Evolutionary conservation across 129 eudicot genomes (phyloP), one percentile per base, ranked within the genome.

Genomic region (Artemisia tridentata): DNA sequence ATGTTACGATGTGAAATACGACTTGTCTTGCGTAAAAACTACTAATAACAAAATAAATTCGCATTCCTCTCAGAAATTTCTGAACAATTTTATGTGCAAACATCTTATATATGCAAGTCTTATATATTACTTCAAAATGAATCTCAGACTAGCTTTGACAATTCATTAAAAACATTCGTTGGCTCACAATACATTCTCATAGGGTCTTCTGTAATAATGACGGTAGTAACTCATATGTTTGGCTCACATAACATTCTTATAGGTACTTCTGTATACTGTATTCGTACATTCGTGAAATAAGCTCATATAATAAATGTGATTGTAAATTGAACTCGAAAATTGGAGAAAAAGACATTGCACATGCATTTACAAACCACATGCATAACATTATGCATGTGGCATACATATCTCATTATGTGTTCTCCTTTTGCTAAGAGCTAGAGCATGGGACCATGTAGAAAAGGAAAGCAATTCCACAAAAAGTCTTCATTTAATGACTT

Each of bases 371-470:
- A 73, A 63, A 64, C 43, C 71, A 73, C 64, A 63, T 73, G 63
- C 69, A 61, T 12, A 38, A 38, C 68, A 23, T 27, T 10, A 60
- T 47, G 77, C 77, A 72, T 73, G 77, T 73, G 71, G 77, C 77
- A 63, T 62, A 63, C 77, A 63, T 55, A 69, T 34, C 63, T 41
- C 74, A 54, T 54, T 49, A 53, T 63, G 7, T 72, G 69, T 73
- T 61, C 23, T 38, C 15, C 43, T 72, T 15, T 23, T 71, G 49
- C 20, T 54, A 54, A 6, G 45, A 6, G 9, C 29, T 14, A 34
- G 18, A 29, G 74, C 31, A 69, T 69, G 74, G 74, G 58, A 48
- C 23, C 48, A 19, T 23, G 19, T 21, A 67, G 58, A 48, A 66
- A 67, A 12, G 0, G 49, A 67, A 67, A 67, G 71, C 57, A 47